Evolutionary conservation across 2,329 filamentous ascomycete species (phyloP).

Genomic region (Fusarium begoniae): DNA sequence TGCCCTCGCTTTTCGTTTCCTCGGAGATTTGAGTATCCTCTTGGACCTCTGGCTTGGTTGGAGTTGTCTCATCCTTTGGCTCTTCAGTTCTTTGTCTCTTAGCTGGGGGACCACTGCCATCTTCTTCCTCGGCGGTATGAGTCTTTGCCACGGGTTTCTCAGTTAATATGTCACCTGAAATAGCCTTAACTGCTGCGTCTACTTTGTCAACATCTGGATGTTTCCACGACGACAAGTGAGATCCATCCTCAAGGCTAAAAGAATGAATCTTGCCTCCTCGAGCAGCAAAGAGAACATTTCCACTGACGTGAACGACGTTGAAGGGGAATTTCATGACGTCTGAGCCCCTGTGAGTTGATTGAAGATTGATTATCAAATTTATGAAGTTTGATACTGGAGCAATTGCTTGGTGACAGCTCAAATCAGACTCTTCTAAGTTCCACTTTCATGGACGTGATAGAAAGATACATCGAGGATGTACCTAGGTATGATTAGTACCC

Average conservation of each 20-base stretch:
- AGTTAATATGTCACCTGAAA: constrained; percentile 10
- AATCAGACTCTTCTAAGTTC: constrained; percentile 32
- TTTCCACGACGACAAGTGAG: constrained; percentile 70
- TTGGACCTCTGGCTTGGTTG: constrained; percentile 34
- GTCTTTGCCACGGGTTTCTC: constrained; percentile 18
- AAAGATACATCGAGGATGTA: constrained; percentile 49
- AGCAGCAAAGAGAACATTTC: constrained; percentile 74
- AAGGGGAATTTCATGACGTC: constrained; percentile 66
- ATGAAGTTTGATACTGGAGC: constrained; percentile 2
- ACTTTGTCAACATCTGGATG: constrained; percentile 54
- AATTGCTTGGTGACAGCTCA: constrained; percentile 10
- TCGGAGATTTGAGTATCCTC: constrained; percentile 9
- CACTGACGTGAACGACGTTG: constrained; percentile 66
- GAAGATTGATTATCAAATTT: not conserved
- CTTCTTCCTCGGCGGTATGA: constrained; percentile 20
- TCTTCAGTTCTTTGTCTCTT: constrained; percentile 49
- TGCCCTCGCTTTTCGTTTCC: constrained; percentile 26
- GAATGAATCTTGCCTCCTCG: constrained; percentile 77
- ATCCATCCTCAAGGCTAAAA: constrained; percentile 67
- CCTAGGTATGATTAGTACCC: not conserved
- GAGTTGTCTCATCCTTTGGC: constrained; percentile 30
- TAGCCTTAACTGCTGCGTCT: constrained; percentile 42
- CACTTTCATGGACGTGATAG: constrained; percentile 30
- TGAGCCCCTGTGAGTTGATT: not conserved
- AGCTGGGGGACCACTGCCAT: constrained; percentile 46